Conservation (phyloP, 305 asterid species). For the Fraxinus baroniana region DNA sequence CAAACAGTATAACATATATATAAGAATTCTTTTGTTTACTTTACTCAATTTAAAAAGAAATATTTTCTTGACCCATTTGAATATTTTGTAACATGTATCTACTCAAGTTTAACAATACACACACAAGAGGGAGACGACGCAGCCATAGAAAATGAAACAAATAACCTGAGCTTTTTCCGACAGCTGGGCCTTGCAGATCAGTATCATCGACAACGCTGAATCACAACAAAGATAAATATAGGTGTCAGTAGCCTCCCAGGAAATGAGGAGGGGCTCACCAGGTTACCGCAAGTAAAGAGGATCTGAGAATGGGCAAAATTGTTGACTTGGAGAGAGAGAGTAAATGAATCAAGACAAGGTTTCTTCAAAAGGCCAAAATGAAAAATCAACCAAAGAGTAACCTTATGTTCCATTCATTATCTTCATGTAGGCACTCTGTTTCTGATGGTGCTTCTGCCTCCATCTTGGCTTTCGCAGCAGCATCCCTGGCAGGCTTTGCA, state of each 20-base stretch:
- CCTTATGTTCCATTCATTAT: conserved; percentile 98
- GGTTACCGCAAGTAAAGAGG: neutral
- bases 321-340: conserved; percentile 1
- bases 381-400: conserved; percentile 8
- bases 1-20: neutral
- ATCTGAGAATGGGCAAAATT: neutral
- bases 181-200: conserved; percentile 38
- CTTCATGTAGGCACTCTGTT: conserved; percentile 68
- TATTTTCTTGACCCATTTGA: neutral
- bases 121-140: neutral
- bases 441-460: conserved; percentile 49
- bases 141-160: conserved; percentile 1
- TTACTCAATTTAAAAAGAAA: neutral
- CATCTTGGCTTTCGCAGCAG: conserved; percentile 73
- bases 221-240: conserved; percentile 26
- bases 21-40: neutral
- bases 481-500: conserved; percentile 83
- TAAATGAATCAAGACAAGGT: conserved; percentile 5
- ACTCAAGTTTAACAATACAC: neutral
- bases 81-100: neutral
- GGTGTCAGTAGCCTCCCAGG: neutral
- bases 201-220: conserved; percentile 78
- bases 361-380: neutral
- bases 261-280: neutral
- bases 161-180: conserved; percentile 52